phyloP scores from a whole-genome alignment of 2,329 filamentous ascomycete species.

The Chaetothyriales sp. region DNA sequence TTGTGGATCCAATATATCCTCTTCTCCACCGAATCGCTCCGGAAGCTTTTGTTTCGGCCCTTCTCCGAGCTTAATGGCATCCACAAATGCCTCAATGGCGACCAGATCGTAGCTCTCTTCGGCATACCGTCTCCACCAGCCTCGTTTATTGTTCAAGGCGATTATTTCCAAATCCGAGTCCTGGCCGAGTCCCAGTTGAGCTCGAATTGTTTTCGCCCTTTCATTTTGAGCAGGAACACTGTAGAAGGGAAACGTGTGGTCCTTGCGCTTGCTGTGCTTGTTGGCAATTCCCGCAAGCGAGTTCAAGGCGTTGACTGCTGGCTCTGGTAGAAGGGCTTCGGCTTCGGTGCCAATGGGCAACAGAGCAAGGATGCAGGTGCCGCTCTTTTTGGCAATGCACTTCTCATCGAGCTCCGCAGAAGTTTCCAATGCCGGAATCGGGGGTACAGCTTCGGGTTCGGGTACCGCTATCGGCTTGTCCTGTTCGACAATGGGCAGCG shows the following conservation, averaged over 20 bases:
- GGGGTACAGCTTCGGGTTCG: slow-evolving; percentile 41
- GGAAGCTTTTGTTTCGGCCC: slow-evolving; percentile 64
- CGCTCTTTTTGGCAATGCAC: slow-evolving; percentile 61
- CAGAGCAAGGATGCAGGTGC: slow-evolving; percentile 69
- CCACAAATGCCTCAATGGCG: slow-evolving; percentile 70
- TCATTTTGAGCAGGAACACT: slow-evolving; percentile 50
- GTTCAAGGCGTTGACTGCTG: slow-evolving; percentile 39
- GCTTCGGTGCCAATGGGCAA: slow-evolving; percentile 41
- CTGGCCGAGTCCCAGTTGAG: slow-evolving; percentile 45
- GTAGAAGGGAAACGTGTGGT: slow-evolving; percentile 70
- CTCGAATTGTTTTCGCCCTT: slow-evolving; percentile 40
- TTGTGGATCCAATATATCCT: not conserved
- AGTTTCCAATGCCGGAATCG: slow-evolving; percentile 51
- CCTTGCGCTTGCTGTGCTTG: slow-evolving; percentile 53
- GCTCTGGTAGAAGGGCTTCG: slow-evolving; percentile 30
- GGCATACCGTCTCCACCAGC: slow-evolving; percentile 66
- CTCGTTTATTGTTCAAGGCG: slow-evolving; percentile 68
- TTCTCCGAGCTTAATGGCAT: slow-evolving; percentile 80
- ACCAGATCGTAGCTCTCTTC: slow-evolving; percentile 41
- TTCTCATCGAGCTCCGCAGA: slow-evolving; percentile 49
- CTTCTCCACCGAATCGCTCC: slow-evolving; percentile 39
- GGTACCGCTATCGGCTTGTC: slow-evolving; percentile 35
- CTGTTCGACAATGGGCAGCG: slow-evolving; percentile 34
- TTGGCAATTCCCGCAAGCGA: slow-evolving; percentile 58
- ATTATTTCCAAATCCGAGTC: slow-evolving; percentile 52